Evolutionary conservation across 176 grass and related monocot species (phyloP).

Genomic region (Cocos nucifera): DNA sequence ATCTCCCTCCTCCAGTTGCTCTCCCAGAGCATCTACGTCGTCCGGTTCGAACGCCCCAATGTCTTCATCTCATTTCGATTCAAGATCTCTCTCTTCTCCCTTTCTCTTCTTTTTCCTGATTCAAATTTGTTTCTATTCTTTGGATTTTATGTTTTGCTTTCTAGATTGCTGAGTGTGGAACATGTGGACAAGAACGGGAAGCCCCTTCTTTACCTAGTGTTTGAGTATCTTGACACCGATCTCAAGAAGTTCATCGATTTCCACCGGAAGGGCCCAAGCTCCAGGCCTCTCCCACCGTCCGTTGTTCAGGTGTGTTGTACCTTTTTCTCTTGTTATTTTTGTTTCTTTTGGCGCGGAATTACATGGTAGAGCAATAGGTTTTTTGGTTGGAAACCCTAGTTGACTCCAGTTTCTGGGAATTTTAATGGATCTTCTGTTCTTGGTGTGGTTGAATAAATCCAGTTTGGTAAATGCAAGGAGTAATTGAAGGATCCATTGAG

Average conservation of each 20-base stretch:
- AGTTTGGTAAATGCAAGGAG: too few species aligned
- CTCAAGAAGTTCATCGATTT: conserved; percentile 28
- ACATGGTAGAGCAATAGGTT: too few species aligned
- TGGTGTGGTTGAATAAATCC: too few species aligned
- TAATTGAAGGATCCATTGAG: too few species aligned
- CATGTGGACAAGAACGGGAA: background rate
- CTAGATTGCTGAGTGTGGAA: conserved; percentile 1
- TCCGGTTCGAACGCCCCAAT: background rate
- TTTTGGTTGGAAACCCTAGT: too few species aligned
- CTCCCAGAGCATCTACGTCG: conserved; percentile 4
- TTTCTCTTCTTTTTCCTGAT: background rate
- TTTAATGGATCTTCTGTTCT: too few species aligned
- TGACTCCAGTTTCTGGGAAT: too few species aligned
- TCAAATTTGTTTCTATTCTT: background rate
- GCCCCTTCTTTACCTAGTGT: conserved; percentile 10
- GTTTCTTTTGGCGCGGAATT: too few species aligned
- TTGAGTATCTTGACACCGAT: conserved; percentile 9
- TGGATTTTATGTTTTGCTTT: too few species aligned
- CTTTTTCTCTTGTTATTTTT: too few species aligned
- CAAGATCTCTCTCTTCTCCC: background rate
- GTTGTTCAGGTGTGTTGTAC: conserved; percentile 44
- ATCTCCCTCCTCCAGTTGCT: conserved; percentile 9
- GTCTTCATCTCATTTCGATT: too few species aligned
- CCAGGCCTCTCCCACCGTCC: conserved; percentile 40
- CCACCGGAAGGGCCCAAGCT: conserved; percentile 31